These are phyloP conservation scores for Boletus calvinii DNA, from an alignment of 1,284 basidiomycete genomes.

Conservation along the genomic window DNA sequence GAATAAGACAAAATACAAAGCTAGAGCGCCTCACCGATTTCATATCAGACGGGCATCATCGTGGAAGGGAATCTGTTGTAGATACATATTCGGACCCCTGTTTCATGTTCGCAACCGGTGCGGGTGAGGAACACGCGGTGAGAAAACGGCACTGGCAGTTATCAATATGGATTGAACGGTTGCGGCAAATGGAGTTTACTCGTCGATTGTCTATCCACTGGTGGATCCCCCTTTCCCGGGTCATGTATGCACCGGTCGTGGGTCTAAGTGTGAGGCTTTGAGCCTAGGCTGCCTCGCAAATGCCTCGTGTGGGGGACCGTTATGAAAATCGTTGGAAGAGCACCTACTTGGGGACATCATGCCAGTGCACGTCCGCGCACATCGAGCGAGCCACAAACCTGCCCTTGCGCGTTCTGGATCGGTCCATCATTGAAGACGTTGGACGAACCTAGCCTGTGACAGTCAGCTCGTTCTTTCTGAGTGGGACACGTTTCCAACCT, in stretches of 20 bases:
- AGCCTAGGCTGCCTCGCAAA: conserved; percentile 24
- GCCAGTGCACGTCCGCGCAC: not conserved
- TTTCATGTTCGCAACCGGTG: conserved; percentile 22
- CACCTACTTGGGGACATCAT: not conserved
- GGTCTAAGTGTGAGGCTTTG: not conserved
- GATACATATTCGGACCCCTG: conserved; percentile 11
- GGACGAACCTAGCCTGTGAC: not conserved
- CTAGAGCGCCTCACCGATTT: conserved; percentile 16
- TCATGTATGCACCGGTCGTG: not conserved
- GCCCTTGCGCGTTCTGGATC: conserved; percentile 8
- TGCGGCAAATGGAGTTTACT: not conserved
- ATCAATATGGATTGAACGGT: not conserved
- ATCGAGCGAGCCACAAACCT: not conserved
- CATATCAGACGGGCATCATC: conserved; percentile 17
- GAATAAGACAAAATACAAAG: not conserved
- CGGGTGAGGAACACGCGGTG: conserved; percentile 15
- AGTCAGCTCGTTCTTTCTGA: not conserved
- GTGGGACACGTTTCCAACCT: not conserved
- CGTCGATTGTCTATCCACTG: not conserved
- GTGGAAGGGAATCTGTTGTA: conserved; percentile 9
- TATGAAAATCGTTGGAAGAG: conserved; percentile 3
- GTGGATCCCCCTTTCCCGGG: not conserved
- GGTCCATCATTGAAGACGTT: not conserved
- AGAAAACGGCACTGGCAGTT: not conserved
- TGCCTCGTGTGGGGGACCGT: conserved; percentile 19